Percentiles rank a stretch among this genome's conserved stretches.
These are phyloP conservation scores for Plantago major DNA, from an alignment of 257 asterid species.

Conservation along the genomic window DNA sequence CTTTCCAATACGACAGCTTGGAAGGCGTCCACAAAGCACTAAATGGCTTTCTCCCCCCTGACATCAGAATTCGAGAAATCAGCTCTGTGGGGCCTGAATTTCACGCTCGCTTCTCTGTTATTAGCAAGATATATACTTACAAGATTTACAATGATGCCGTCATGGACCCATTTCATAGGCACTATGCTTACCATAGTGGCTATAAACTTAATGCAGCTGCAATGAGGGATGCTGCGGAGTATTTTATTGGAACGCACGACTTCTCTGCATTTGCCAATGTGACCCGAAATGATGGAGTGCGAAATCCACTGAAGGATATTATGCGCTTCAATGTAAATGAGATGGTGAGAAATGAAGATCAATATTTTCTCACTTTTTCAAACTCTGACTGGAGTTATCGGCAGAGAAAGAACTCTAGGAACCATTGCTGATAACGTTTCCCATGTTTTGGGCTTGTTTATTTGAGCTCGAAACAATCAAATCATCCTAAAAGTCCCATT, in stretches of 20 bases:
- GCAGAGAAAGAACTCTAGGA: neutral
- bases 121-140: slow-evolving; percentile 72
- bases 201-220: slow-evolving; percentile 59
- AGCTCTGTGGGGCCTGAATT: slow-evolving; percentile 71
- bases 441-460: slow-evolving; percentile 13
- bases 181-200: slow-evolving; percentile 58
- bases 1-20: slow-evolving; percentile 66
- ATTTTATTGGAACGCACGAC: slow-evolving; percentile 72
- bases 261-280: slow-evolving; percentile 81
- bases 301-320: slow-evolving; percentile 69
- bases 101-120: slow-evolving; percentile 92
- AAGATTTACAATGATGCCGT: slow-evolving; percentile 57
- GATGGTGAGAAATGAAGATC: slow-evolving; percentile 35
- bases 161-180: slow-evolving; percentile 87
- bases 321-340: slow-evolving; percentile 65
- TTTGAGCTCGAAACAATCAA: slow-evolving; percentile 3
- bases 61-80: slow-evolving; percentile 70
- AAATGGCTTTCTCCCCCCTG: slow-evolving; percentile 77
- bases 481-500: neutral
- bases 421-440: slow-evolving; percentile 7
- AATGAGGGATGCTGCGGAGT: slow-evolving; percentile 73
- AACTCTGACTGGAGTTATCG: slow-evolving; percentile 1
- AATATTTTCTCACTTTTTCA: slow-evolving; percentile 1
- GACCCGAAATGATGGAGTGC: slow-evolving; percentile 62
- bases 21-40: slow-evolving; percentile 62